Percentiles rank a stretch among this genome's conserved stretches.
These are phyloP conservation scores for Pulveroboletus ravenelii DNA, from an alignment of 768 basidiomycete genomes.

Conservation along the genomic window DNA sequence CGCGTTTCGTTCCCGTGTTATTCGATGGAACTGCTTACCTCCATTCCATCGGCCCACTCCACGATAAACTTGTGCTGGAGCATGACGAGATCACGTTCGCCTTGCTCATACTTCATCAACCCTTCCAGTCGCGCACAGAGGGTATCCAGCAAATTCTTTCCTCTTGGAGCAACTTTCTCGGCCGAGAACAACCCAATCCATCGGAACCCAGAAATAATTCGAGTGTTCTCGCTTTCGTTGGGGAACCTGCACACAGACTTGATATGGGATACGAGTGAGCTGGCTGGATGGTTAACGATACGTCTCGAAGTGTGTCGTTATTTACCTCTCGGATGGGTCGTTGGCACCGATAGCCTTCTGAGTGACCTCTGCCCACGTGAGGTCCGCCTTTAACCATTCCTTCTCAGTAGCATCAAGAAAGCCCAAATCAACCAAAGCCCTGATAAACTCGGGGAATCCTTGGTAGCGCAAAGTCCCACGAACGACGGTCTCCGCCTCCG, in stretches of 20 bases:
- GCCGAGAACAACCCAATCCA: conserved; percentile 92
- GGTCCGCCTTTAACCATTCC: conserved; percentile 68
- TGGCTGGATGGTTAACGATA: conserved; percentile 25
- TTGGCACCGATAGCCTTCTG: conserved; percentile 68
- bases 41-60: conserved; percentile 77
- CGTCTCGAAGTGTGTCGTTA: background rate
- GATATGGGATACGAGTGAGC: conserved; percentile 69
- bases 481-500: conserved; percentile 88
- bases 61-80: conserved; percentile 98
- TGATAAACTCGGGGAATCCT: conserved; percentile 95
- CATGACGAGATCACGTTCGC: conserved; percentile 95
- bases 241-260: conserved; percentile 72
- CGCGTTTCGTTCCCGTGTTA: background rate
- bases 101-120: conserved; percentile 86
- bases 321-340: conserved; percentile 64
- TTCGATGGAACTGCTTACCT: conserved; percentile 37
- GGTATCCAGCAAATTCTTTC: conserved; percentile 83
- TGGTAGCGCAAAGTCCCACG: conserved; percentile 93
- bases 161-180: conserved; percentile 56
- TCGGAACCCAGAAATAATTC: conserved; percentile 84
- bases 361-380: conserved; percentile 83
- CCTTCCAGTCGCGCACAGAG: conserved; percentile 87
- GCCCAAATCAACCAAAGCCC: conserved; percentile 79
- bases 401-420: conserved; percentile 76
- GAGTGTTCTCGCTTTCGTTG: conserved; percentile 56